A percentile compares a stretch with the other conserved stretches of the same genome.
phyloP scores from a whole-genome alignment of 371 early-diverging fungal species.

The Entomophthora muscae region DNA sequence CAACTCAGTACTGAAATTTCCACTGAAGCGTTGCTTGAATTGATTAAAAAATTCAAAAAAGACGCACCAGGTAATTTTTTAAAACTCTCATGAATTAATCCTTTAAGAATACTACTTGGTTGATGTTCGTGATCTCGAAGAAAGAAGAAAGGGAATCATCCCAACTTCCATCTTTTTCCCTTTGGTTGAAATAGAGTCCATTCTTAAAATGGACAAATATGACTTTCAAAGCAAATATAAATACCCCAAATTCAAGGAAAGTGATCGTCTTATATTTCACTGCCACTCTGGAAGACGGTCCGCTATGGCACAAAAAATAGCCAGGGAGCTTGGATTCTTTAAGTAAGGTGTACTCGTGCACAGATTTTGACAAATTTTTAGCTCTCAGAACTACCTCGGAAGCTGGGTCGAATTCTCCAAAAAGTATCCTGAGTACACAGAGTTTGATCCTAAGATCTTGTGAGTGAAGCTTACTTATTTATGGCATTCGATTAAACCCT shows the following conservation, averaged over 20 bases:
- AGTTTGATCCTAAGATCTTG: too few relatives aligned
- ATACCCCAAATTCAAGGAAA: constrained; percentile 14
- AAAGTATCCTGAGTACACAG: not conserved
- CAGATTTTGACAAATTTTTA: not conserved
- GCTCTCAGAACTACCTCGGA: constrained; percentile 27
- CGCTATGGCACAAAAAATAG: constrained; percentile 23
- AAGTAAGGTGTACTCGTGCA: not conserved
- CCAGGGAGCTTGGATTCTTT: constrained; percentile 13
- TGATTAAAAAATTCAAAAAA: too few relatives aligned
- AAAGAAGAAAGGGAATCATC: constrained; percentile 24
- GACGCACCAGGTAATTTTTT: too few relatives aligned
- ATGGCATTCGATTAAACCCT: too few relatives aligned
- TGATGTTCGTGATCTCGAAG: constrained; percentile 28
- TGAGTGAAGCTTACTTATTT: too few relatives aligned
- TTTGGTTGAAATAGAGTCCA: constrained; percentile 22
- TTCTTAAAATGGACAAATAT: constrained; percentile 20
- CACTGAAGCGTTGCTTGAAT: too few relatives aligned
- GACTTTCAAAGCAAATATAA: constrained; percentile 19
- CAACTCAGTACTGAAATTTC: too few relatives aligned
- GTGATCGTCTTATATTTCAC: constrained; percentile 27
- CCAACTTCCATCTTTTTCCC: constrained; percentile 31
- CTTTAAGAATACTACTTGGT: constrained; percentile 19
- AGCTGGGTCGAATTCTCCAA: constrained; percentile 27
- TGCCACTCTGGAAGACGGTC: constrained; percentile 29
- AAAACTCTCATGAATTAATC: not conserved